Evolutionary conservation across 2,329 filamentous ascomycete genomes (phyloP), one percentile per base, ranked within the genome.

Genomic region (Diaporthe citrichinensis): DNA sequence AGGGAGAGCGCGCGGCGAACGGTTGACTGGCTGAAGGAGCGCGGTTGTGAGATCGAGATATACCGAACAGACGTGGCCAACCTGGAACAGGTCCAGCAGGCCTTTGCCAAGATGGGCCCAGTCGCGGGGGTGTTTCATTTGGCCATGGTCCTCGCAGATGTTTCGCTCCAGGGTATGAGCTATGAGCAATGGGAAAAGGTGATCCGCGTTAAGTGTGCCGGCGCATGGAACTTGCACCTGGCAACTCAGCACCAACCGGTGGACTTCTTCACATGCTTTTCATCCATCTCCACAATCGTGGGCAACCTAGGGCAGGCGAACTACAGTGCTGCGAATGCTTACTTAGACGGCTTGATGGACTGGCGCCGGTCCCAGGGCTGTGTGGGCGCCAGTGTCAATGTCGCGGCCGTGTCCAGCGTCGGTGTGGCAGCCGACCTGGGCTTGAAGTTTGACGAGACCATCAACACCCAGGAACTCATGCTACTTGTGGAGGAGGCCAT

Each of bases 271-370:
- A 76, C 83, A 46, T 58, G 80, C n/a, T 80, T 84, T 68, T 83
- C 81, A 0, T 84, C 83, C 4, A 34, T 80, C 3, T 76, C 78
- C 9, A 68, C 44, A 17, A 73, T 82, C 10, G 67, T 77, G 1
- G 82, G 82, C 15, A 81, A 82, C 75, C 31, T 51, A 23, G 80
- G 79, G 9, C 87, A 89, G 78, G 75, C 80, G 8, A 87, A 85
- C 74, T 89, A 89, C 75, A 78, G 80, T 2, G 84, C 85, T 0
- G 86, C 84, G 1, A 88, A 88, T 75, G 76, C 75, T 10, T 89
- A 82, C 78, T 83, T 88, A 80, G 76, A 78, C 4, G 76, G 77
- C 5, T 76, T 88, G 1, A 65, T 65, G 58, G 46, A 51, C 6
- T 65, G 61, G 58, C 58, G 71, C 46, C 58, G 51, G 14, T 8